Conservation (phyloP, 2,329 filamentous ascomycete species). For the Fusarium sp. region DNA sequence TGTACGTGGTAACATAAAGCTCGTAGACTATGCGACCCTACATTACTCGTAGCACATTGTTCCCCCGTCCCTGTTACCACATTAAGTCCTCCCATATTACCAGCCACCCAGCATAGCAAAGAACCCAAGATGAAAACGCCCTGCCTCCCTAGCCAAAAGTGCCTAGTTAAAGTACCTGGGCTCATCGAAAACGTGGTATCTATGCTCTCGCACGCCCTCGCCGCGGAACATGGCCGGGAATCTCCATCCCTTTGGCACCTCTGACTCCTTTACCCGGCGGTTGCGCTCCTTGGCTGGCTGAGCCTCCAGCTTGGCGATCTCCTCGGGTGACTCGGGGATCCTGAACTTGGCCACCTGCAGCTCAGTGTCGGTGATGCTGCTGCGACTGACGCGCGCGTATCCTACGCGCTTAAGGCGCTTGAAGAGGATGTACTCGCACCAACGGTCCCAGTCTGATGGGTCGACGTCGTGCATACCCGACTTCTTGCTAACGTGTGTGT, state of each 20-base stretch:
- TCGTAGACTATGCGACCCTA: conserved; percentile 25
- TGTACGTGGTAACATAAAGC: conserved; percentile 28
- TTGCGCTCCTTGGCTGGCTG: conserved; percentile 67
- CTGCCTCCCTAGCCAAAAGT: background rate
- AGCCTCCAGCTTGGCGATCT: conserved; percentile 58
- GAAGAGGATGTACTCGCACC: conserved; percentile 99
- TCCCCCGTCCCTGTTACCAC: background rate
- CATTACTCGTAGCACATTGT: conserved; percentile 33
- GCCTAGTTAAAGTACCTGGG: conserved; percentile 73
- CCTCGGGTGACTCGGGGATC: conserved; percentile 74
- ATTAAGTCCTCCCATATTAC: conserved; percentile 21
- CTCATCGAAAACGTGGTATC: conserved; percentile 95
- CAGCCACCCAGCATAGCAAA: conserved; percentile 2
- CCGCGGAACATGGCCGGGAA: conserved; percentile 90
- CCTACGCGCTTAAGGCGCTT: conserved; percentile 87
- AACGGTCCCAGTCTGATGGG: conserved; percentile 91
- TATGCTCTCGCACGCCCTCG: conserved; percentile 86
- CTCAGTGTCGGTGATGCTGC: conserved; percentile 96
- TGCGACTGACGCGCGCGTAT: conserved; percentile 89
- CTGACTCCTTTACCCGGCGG: conserved; percentile 72
- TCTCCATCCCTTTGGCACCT: conserved; percentile 80
- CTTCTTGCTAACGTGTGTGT: conserved; percentile 87
- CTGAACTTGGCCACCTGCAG: conserved; percentile 96
- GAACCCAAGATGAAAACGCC: conserved; percentile 12
- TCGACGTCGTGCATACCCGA: conserved; percentile 98